Evolutionary conservation across 2,329 filamentous ascomycete species (phyloP).

Genomic region (Colletotrichum ledebouriae): DNA sequence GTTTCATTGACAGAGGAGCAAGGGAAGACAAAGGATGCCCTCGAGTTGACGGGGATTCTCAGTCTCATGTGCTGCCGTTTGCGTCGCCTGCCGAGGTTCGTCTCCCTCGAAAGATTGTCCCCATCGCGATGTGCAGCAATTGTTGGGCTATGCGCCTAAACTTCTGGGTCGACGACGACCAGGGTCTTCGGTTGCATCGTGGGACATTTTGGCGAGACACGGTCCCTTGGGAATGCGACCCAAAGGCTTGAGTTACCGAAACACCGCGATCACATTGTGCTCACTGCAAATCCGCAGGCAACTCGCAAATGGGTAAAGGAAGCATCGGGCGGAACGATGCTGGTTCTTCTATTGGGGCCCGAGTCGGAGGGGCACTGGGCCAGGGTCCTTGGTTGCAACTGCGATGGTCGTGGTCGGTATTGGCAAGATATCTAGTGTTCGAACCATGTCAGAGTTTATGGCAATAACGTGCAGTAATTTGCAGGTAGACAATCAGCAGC

Average conservation of each 20-base stretch:
- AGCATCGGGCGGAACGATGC: conserved; percentile 7
- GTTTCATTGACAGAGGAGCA: not conserved
- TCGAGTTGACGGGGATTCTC: not conserved
- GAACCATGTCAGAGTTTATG: conserved; percentile 13
- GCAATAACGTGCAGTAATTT: conserved; percentile 9
- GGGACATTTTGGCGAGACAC: conserved; percentile 20
- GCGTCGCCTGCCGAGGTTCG: not conserved
- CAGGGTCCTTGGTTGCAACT: not conserved
- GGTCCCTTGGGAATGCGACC: conserved; percentile 31
- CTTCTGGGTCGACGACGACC: conserved; percentile 4
- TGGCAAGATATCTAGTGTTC: not conserved
- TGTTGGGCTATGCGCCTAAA: conserved; percentile 1
- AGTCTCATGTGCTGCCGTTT: conserved; percentile 1
- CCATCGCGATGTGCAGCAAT: conserved; percentile 17
- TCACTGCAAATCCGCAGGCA: not conserved
- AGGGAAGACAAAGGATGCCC: not conserved
- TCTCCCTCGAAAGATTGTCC: not conserved
- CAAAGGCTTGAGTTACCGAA: conserved; percentile 20
- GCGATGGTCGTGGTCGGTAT: not conserved
- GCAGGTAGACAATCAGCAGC: not conserved
- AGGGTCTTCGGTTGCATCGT: conserved; percentile 24
- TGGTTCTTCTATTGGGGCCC: conserved; percentile 13
- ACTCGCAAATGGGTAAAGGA: not conserved
- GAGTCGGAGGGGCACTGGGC: not conserved
- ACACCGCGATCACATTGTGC: not conserved